These are phyloP conservation scores for Hericium rajendrae DNA, from an alignment of 768 basidiomycete species.

Conservation along the genomic window DNA sequence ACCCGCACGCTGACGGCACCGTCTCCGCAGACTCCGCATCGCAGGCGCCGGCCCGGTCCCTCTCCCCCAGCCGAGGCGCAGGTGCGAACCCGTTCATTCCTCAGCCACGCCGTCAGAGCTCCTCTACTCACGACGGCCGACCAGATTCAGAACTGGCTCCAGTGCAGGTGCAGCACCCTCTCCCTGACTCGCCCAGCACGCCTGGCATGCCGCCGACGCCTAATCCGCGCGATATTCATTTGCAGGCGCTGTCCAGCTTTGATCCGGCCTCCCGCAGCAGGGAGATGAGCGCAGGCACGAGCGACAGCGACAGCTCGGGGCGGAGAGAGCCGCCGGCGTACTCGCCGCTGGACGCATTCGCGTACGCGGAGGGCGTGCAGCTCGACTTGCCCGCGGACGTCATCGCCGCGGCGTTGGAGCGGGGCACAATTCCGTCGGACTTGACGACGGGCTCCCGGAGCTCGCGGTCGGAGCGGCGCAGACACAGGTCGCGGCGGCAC, in stretches of 20 bases:
- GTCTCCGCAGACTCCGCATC: constrained; percentile 20
- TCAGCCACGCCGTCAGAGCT: constrained; percentile 50
- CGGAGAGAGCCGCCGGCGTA: constrained; percentile 77
- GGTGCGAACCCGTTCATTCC: constrained; percentile 80
- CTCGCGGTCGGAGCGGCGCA: constrained; percentile 46
- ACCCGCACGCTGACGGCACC: constrained; percentile 16
- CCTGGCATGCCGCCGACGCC: constrained; percentile 78
- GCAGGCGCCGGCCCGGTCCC: constrained; percentile 43
- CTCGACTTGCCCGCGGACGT: constrained; percentile 90
- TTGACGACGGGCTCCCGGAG: constrained; percentile 39
- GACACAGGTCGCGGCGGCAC: constrained; percentile 35
- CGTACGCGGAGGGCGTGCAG: constrained; percentile 82
- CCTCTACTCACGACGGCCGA: constrained; percentile 55
- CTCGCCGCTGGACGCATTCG: constrained; percentile 79
- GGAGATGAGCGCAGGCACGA: constrained; percentile 20
- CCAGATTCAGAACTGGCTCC: constrained; percentile 54
- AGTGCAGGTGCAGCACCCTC: constrained; percentile 53
- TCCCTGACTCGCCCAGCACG: constrained; percentile 69
- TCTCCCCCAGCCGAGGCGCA: constrained; percentile 43
- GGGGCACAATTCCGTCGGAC: constrained; percentile 49
- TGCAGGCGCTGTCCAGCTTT: constrained; percentile 47
- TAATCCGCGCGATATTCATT: constrained; percentile 69
- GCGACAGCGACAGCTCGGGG: constrained; percentile 29
- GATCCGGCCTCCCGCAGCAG: constrained; percentile 2
- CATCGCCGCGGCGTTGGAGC: constrained; percentile 83